A percentile compares a stretch with the other conserved stretches of the same genome.
Conservation (phyloP, 2,329 filamentous ascomycete species). For the Claviceps sp. region DNA sequence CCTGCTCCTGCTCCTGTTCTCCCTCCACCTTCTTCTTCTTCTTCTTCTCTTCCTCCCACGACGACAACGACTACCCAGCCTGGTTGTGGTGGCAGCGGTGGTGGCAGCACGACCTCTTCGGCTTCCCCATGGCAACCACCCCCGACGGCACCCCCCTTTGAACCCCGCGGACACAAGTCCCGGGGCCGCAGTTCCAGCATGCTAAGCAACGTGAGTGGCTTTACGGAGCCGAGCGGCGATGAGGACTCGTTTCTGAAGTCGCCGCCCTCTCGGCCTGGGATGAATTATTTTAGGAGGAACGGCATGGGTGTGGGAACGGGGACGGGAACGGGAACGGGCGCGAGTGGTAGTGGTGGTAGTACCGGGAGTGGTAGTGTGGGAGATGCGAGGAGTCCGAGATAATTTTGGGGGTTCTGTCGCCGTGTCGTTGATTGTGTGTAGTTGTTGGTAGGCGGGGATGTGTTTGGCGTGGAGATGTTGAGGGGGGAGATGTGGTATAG, state of each 20-base stretch:
- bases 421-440: too few species aligned
- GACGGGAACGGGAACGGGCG: too few species aligned
- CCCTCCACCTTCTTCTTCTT: too few species aligned
- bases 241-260: slow-evolving; percentile 26
- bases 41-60: too few species aligned
- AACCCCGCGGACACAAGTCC: slow-evolving; percentile 25
- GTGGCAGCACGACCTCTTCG: slow-evolving; percentile 11
- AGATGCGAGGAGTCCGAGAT: slow-evolving; percentile 38
- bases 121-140: slow-evolving; percentile 18
- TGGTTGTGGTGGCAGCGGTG: not conserved
- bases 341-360: slow-evolving; percentile 26
- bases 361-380: slow-evolving; percentile 37
- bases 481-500: too few species aligned
- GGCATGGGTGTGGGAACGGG: slow-evolving; percentile 2
- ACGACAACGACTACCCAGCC: slow-evolving; percentile 13
- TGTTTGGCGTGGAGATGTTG: too few species aligned
- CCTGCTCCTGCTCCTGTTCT: too few species aligned
- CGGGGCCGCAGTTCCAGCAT: slow-evolving; percentile 52
- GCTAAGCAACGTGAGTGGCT: slow-evolving; percentile 54
- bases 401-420: not conserved
- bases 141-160: slow-evolving; percentile 23
- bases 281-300: slow-evolving; percentile 7
- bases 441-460: too few species aligned
- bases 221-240: slow-evolving; percentile 47
- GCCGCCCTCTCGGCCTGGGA: slow-evolving; percentile 6